Conservation (phyloP, 2,329 filamentous ascomycete species). For the Neobulgaria alba region DNA sequence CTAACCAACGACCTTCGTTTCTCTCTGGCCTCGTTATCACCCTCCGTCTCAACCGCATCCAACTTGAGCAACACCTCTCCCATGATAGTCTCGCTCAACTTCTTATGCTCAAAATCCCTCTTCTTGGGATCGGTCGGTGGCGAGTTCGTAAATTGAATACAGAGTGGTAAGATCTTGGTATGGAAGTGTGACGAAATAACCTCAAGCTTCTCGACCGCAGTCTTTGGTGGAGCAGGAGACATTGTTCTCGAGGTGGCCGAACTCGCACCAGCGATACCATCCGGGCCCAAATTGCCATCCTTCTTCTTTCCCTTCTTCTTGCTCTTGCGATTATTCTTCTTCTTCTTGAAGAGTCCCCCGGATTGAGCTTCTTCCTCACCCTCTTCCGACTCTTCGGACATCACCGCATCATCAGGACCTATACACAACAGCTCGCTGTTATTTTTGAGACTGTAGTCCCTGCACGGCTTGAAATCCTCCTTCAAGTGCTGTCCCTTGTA, state of each 20-base stretch:
- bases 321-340: conserved; percentile 34
- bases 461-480: conserved; percentile 47
- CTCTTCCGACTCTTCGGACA: conserved; percentile 36
- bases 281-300: conserved; percentile 22
- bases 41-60: conserved; percentile 67
- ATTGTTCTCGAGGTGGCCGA: conserved; percentile 24
- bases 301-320: conserved; percentile 33
- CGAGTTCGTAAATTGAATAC: conserved; percentile 48
- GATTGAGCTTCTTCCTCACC: conserved; percentile 29
- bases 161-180: conserved; percentile 55
- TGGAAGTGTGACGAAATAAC: conserved; percentile 58
- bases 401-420: conserved; percentile 41
- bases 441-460: conserved; percentile 53
- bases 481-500: conserved; percentile 68
- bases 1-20: conserved; percentile 66
- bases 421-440: conserved; percentile 53
- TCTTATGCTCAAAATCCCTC: conserved; percentile 65
- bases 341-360: conserved; percentile 15
- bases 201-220: conserved; percentile 53
- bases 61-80: conserved; percentile 69
- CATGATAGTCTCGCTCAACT: conserved; percentile 66
- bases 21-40: conserved; percentile 54
- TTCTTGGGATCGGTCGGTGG: conserved; percentile 61
- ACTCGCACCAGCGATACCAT: conserved; percentile 31
- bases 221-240: conserved; percentile 31